Percentiles rank a stretch among this genome's conserved stretches.
phyloP scores from a whole-genome alignment of 257 asterid species.

The Capsicum chinense region DNA sequence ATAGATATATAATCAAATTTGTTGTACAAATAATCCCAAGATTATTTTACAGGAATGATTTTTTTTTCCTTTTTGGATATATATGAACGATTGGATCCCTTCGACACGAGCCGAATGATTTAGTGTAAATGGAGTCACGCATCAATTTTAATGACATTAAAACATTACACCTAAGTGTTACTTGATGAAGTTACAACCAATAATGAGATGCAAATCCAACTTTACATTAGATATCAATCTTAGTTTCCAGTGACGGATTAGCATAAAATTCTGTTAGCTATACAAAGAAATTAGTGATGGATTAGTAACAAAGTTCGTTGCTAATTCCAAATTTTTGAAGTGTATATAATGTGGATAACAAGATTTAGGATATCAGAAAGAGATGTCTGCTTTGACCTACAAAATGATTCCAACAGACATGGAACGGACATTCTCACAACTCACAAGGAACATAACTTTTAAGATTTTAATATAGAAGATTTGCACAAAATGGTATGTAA shows the following conservation, averaged over 20 bases:
- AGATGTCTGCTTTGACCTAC: not conserved
- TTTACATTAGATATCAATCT: not conserved
- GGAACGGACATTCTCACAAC: constrained; percentile 16
- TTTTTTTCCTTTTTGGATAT: too few relatives aligned
- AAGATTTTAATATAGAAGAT: not conserved
- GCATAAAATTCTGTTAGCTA: not conserved
- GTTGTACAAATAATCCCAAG: too few relatives aligned
- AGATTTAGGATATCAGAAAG: not conserved
- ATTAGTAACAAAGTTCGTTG: not conserved
- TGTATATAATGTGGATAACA: not conserved
- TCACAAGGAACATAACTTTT: not conserved
- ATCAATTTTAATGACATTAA: not conserved
- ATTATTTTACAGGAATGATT: too few relatives aligned
- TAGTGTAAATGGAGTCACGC: too few relatives aligned
- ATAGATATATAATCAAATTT: too few relatives aligned
- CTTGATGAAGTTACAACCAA: not conserved
- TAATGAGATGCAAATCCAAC: not conserved
- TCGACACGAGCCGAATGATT: too few relatives aligned
- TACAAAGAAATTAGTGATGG: not conserved
- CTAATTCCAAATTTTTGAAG: not conserved
- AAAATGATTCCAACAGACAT: not conserved
- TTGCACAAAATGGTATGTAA: not conserved
- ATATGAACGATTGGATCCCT: too few relatives aligned
- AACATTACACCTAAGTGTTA: not conserved
- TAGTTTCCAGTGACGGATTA: not conserved